These are phyloP conservation scores for Debaryomyces robertsiae DNA, from an alignment of 1,139 yeast species.

Conservation along the genomic window DNA sequence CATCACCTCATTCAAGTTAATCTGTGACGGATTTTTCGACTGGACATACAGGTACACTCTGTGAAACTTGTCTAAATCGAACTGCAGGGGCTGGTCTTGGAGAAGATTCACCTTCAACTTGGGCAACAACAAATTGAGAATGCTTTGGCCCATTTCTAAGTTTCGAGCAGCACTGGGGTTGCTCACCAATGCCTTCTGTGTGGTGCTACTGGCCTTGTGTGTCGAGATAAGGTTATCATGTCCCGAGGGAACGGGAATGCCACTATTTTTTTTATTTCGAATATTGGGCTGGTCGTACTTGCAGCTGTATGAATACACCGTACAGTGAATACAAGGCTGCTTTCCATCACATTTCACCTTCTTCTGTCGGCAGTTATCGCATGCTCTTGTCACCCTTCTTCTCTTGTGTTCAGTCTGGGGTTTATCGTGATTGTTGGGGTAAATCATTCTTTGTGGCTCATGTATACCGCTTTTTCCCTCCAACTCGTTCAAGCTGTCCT, in stretches of 20 bases:
- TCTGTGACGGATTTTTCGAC: slow-evolving; percentile 20
- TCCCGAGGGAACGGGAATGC: slow-evolving; percentile 32
- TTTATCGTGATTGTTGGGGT: slow-evolving; percentile 9
- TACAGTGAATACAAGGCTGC: slow-evolving; percentile 85
- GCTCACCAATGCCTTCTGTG: not conserved
- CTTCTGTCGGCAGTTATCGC: slow-evolving; percentile 76
- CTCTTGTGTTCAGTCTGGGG: slow-evolving; percentile 48
- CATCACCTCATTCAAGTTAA: slow-evolving; percentile 25
- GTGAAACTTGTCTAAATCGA: slow-evolving; percentile 40
- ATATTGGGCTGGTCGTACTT: slow-evolving; percentile 74
- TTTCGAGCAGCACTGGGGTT: slow-evolving; percentile 1
- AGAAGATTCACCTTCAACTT: slow-evolving; percentile 43
- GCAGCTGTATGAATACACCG: slow-evolving; percentile 80
- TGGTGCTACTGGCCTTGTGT: not conserved
- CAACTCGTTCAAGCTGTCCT: not conserved
- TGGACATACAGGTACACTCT: slow-evolving; percentile 27
- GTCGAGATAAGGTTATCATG: not conserved
- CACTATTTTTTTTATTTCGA: slow-evolving; percentile 48
- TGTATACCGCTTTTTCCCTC: not conserved
- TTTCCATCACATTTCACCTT: slow-evolving; percentile 89
- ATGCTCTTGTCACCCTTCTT: slow-evolving; percentile 80
- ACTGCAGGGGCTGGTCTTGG: slow-evolving; percentile 32
- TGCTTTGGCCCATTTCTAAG: slow-evolving; percentile 25
- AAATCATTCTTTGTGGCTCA: slow-evolving; percentile 6
- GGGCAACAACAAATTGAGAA: slow-evolving; percentile 51